Conservation (phyloP, 805 yeast genomes). For the Kazachstania psychrophila region DNA sequence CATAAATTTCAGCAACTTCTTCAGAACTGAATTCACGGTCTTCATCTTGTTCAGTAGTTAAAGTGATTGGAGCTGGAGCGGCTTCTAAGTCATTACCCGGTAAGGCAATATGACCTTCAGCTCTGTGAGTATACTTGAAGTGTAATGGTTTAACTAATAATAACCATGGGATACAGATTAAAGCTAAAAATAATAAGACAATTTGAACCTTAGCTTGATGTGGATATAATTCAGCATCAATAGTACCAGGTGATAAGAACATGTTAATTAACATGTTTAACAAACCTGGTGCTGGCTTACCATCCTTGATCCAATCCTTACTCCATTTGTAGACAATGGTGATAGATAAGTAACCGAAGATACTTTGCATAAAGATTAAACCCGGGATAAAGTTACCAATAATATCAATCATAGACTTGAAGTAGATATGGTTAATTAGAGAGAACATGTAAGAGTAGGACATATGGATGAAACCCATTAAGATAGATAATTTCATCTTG, state of each 20-base stretch:
- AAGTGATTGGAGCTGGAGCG: conserved; percentile 2
- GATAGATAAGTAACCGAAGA: conserved; percentile 62
- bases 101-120: conserved; percentile 22
- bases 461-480: conserved; percentile 73
- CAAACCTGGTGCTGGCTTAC: conserved; percentile 59
- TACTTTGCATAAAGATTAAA: conserved; percentile 63
- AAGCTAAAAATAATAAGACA: conserved; percentile 46
- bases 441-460: conserved; percentile 59
- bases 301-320: conserved; percentile 57
- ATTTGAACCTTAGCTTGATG: conserved; percentile 59
- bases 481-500: conserved; percentile 66
- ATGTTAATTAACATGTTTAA: conserved; percentile 67
- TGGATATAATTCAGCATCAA: conserved; percentile 55
- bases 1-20: conserved; percentile 36
- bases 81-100: conserved; percentile 12
- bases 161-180: conserved; percentile 68
- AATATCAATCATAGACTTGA: conserved; percentile 53
- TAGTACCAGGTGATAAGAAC: conserved; percentile 64
- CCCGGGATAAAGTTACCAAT: conserved; percentile 70
- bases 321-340: conserved; percentile 67
- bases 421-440: conserved; percentile 51
- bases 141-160: conserved; percentile 55
- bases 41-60: background rate
- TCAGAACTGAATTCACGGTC: conserved; percentile 8
- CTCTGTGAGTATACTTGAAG: conserved; percentile 31